phyloP scores from a whole-genome alignment of 73 alveolate species.

The Durusdinium trenchii region DNA sequence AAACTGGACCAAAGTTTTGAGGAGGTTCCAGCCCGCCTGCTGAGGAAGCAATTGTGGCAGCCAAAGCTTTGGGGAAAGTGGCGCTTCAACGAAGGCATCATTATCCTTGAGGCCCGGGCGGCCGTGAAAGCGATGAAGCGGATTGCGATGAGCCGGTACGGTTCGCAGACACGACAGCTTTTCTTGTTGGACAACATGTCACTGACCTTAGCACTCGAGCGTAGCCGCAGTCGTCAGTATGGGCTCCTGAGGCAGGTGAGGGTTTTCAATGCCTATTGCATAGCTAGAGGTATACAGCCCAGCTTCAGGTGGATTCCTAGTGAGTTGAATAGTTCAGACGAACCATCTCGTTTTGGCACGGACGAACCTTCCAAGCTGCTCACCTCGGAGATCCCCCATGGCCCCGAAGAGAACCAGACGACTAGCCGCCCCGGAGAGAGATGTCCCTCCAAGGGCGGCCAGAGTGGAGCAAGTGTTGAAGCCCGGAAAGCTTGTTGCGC shows the following conservation, averaged over 20 bases:
- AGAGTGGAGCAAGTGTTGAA: neutral
- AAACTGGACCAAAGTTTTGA: neutral
- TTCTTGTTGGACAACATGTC: neutral
- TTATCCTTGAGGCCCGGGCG: constrained; percentile 39
- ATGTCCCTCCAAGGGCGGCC: neutral
- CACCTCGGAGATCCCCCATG: neutral
- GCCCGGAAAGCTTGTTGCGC: neutral
- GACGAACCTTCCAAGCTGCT: neutral
- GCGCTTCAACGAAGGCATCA: neutral
- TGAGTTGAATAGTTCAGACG: constrained; percentile 16
- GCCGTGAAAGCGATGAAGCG: neutral
- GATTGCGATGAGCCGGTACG: neutral
- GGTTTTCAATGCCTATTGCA: neutral
- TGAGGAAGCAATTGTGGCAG: neutral
- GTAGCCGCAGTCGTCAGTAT: neutral
- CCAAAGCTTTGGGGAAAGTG: neutral
- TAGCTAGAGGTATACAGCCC: neutral
- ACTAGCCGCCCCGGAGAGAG: neutral
- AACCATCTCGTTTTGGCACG: neutral
- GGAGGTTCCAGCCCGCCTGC: neutral
- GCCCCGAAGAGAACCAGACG: neutral
- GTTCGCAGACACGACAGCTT: neutral
- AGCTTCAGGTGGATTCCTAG: constrained; percentile 7
- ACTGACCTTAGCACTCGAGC: neutral
- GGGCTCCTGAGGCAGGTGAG: neutral